These are phyloP conservation scores for Prunella vulgaris DNA, from an alignment of 257 asterid genomes.

Conservation along the genomic window DNA sequence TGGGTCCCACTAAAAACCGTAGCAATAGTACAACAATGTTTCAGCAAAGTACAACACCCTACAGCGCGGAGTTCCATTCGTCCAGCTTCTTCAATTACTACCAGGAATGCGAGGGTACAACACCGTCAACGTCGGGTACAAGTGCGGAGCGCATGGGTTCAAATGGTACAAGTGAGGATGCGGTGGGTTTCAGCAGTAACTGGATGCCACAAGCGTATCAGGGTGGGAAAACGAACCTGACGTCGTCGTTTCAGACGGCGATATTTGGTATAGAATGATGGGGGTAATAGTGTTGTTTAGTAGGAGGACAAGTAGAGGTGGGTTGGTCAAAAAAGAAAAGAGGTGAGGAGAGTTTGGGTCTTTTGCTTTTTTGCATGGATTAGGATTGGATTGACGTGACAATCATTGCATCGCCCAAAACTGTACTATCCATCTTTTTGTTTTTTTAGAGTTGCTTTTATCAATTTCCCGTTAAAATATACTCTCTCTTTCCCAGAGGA, in stretches of 20 bases:
- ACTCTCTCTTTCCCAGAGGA: no score
- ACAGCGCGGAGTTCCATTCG: slow-evolving; percentile 27
- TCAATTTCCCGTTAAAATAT: no score
- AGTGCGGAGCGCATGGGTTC: slow-evolving; percentile 2
- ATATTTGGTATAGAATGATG: slow-evolving; percentile 30
- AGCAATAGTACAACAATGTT: not conserved
- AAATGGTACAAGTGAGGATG: slow-evolving; percentile 27
- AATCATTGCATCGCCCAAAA: slow-evolving; percentile 38
- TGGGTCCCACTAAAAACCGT: slow-evolving; percentile 32
- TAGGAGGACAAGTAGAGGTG: slow-evolving; percentile 34
- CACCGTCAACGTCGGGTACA: not conserved
- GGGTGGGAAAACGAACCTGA: slow-evolving; percentile 22
- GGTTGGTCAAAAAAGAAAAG: slow-evolving; percentile 58
- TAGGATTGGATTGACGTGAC: slow-evolving; percentile 24
- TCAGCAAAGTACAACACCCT: slow-evolving; percentile 26
- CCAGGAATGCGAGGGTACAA: slow-evolving; percentile 28
- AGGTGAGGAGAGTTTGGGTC: not conserved
- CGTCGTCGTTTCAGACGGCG: slow-evolving; percentile 21
- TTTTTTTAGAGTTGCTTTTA: not conserved
- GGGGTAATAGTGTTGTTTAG: slow-evolving; percentile 2
- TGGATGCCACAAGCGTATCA: slow-evolving; percentile 43
- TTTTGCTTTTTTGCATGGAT: slow-evolving; percentile 43
- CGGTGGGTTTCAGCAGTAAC: slow-evolving; percentile 5
- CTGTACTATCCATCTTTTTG: slow-evolving; percentile 9
- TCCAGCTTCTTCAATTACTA: slow-evolving; percentile 22